These are phyloP conservation scores for Scenedesmus sp. DNA, from an alignment of 163 green algal genomes.

Conservation along the genomic window DNA sequence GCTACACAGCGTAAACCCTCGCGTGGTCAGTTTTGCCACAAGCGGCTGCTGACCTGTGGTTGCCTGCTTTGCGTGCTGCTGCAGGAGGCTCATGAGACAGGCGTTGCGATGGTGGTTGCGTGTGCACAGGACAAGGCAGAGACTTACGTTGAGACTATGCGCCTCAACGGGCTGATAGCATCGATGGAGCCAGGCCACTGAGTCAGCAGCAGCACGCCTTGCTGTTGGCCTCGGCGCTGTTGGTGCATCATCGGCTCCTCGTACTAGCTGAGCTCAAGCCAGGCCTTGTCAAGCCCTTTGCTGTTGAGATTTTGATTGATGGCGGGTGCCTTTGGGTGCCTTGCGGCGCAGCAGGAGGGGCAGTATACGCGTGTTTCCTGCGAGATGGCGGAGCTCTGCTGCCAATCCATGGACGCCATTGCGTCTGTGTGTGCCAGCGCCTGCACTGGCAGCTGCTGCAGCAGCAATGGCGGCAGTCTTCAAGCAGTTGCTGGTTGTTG, in stretches of 20 bases:
- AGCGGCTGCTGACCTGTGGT: not conserved
- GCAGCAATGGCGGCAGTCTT: not conserved
- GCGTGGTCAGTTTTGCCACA: too few relatives aligned
- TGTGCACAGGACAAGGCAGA: slow-evolving; percentile 91
- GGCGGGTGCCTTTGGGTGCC: not conserved
- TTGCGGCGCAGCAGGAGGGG: not conserved
- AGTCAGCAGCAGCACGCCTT: slow-evolving; percentile 16
- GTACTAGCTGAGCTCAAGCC: not conserved
- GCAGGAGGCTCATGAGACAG: slow-evolving; percentile 89
- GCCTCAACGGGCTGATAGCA: slow-evolving; percentile 87
- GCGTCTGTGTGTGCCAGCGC: not conserved
- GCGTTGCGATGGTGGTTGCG: slow-evolving; percentile 85
- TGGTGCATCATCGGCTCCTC: not conserved
- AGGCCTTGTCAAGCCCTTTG: not conserved
- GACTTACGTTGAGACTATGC: slow-evolving; percentile 86
- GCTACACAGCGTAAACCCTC: too few relatives aligned
- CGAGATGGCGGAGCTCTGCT: not conserved
- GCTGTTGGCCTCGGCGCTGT: not conserved
- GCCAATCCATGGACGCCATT: not conserved
- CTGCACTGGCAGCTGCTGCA: not conserved
- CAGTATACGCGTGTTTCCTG: not conserved
- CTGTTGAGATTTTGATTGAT: not conserved
- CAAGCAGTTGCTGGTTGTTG: not conserved
- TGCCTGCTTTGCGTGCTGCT: not conserved
- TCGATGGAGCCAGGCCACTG: slow-evolving; percentile 84